Base-by-base conservation (phyloP, 148 eudicot genomes). In the Rhododendron simsii region DNA sequence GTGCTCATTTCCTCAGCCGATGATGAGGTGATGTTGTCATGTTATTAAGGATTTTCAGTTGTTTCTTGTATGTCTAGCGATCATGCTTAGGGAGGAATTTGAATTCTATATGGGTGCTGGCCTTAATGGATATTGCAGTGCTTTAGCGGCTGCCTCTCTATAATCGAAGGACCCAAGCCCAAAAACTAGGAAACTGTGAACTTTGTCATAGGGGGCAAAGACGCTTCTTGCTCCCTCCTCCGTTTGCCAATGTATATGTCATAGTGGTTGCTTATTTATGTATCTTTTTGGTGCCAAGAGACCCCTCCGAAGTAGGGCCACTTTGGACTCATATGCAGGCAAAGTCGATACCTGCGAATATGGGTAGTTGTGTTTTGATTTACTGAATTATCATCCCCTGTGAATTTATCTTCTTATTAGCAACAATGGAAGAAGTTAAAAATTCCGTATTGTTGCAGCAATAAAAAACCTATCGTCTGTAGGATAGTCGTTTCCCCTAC, bases 1-100 rank as follows among this genome's bases (percentile, higher is more conserved):
- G 93, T 96, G 81, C 89, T 92, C 59, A 85, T 96, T 84, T 87
- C 78, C 80, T 93, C 98, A 12, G 83, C 92, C 67, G 88, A 50
- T 87, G 95, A 96, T 88, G 93, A 95, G 99, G 98, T 94, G 89
- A 23, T 20, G 18, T 0, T 79, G 23, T 51, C 10, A 13, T 81
- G 23, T 67, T n/a, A 4, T 14, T 71, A 71, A 71, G 41, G 41
- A 71, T 71, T 71, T 71, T 71, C 76, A 71, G 76, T 71, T 15
- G 8, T 33, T 33, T 71, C 76, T 71, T 30, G 76, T 33, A 71
- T 33, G 39, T 71, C 76, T 71, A 1, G 18, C 20, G 18, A 30
- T 33, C 76, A 30, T 71, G 39, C 20, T 14, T 30, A 71, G 76
- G 76, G 41, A 33, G 6, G 1, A 71, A 14, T 30, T 23, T 2